Base-by-base conservation (phyloP, 2,329 filamentous ascomycete species). In the Lecanicillium sp. region DNA sequence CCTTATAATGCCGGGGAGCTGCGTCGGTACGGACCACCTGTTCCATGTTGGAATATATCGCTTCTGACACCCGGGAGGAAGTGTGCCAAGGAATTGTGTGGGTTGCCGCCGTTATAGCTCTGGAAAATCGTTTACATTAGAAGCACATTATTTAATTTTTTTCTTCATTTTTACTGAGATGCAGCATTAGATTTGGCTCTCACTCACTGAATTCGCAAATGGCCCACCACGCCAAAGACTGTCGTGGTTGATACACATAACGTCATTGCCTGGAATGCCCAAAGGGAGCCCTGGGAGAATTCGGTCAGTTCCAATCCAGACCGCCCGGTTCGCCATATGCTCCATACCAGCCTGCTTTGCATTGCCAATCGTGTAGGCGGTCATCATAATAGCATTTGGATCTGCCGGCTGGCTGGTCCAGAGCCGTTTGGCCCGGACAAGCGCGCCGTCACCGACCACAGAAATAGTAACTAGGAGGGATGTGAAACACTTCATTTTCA, bases 181-280 rank as follows among this genome's bases (percentile, higher is more conserved):
- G n/a, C n/a, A 12, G n/a, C 17, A 10, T 2, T 2, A 36, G 25
- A 17, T 19, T 17, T 13, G 11, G 20, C 19, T 15, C 15, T 17
- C 14, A 5, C 55, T 47, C 46, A 65, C 65, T 14, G 51, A 49
- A 29, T 50, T 53, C 39, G 68, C 58, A 40, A 73, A 74, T 0
- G 69, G 69, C 0, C 70, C 70, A 3, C 67, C 69, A 3, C 63
- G 65, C 70, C 69, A 74, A 2, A 74, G 46, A 2, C 58, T 66
- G 41, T 74, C 70, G 14, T 69, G 46, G 36, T 74, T 74, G 28
- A 73, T 40, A 15, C 56, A 60, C 5, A 72, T 37, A 17, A 58
- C 62, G 35, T 72, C 68, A 2, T 52, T 44, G 3, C 63, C 62
- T 0, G 68, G 58, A 13, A 53, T 44, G 1, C 69, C 69, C 39